These are phyloP conservation scores for Cubamyces sp. DNA, from an alignment of 768 basidiomycete genomes.

Conservation along the genomic window DNA sequence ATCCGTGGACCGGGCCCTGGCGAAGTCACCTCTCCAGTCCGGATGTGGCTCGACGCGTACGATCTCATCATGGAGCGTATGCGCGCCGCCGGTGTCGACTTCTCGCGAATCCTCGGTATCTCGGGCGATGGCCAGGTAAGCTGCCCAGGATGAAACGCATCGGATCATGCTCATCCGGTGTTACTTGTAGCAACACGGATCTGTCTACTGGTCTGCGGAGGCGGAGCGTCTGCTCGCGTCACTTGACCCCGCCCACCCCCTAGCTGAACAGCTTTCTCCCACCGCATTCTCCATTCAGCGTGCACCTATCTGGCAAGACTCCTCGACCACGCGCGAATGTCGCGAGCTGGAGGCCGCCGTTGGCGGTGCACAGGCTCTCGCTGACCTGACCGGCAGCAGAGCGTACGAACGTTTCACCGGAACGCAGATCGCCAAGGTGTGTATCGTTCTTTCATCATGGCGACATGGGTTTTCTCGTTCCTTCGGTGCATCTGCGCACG, in stretches of 20 bases:
- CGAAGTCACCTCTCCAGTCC: slow-evolving; percentile 79
- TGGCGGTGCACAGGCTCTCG: slow-evolving; percentile 72
- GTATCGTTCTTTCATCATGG: slow-evolving; percentile 20
- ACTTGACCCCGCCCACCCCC: slow-evolving; percentile 53
- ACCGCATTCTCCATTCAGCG: slow-evolving; percentile 67
- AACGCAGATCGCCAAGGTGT: slow-evolving; percentile 77
- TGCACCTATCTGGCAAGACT: slow-evolving; percentile 92
- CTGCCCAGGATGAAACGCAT: not conserved
- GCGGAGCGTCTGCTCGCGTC: slow-evolving; percentile 55
- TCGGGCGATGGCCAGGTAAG: slow-evolving; percentile 81
- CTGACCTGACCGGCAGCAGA: slow-evolving; percentile 78
- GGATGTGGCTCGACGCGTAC: slow-evolving; percentile 85
- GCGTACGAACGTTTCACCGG: slow-evolving; percentile 91
- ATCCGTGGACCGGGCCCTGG: slow-evolving; percentile 65
- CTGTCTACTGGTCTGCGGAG: slow-evolving; percentile 75
- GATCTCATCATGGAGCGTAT: slow-evolving; percentile 74
- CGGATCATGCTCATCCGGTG: not conserved
- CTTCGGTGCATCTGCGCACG: slow-evolving; percentile 9
- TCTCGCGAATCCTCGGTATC: slow-evolving; percentile 61
- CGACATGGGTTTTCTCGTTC: not conserved
- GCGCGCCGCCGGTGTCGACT: slow-evolving; percentile 59
- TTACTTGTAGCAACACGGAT: slow-evolving; percentile 74
- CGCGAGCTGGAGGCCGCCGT: slow-evolving; percentile 63
- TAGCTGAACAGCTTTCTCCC: slow-evolving; percentile 63
- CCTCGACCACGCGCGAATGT: slow-evolving; percentile 80